Base-by-base conservation (phyloP, 805 yeast species). In the Naumovozyma castellii region DNA sequence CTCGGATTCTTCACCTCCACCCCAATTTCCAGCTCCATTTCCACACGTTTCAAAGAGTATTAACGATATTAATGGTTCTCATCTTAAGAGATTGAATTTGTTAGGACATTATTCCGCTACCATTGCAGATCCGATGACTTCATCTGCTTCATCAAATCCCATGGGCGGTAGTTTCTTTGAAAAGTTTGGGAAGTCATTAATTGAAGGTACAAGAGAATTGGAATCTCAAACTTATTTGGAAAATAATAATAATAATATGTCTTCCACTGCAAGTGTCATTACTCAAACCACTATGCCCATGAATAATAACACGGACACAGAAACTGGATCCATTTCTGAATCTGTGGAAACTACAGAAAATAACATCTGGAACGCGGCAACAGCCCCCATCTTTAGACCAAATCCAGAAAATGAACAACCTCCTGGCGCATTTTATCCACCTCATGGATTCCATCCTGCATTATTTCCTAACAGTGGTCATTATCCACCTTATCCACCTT, bases 141-240 rank as follows among this genome's bases (percentile, higher is more conserved):
- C 22, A 6, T 6, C 10, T 19, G 18, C 19, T 12, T 27, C 18
- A 28, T 20, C 14, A 5, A 32, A 31, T 18, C 25, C 18, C 32
- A 29, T 20, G 27, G 44, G 40, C 16, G 54, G 53, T 28, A 58
- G 62, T 5, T 59, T 61, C 36, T 61, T 60, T 36, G 63, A 61
- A 38, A 49, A 49, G 34, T 55, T 61, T 38, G 66, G 66, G 32
- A 54, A 53, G 40, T 46, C 62, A 14, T 39, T 61, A 28, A 56
- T 60, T 18, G 64, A 59, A 37, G 64, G 63, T 15, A 61, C 65
- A 1, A 48, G 54, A 20, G 65, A 61, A 47, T 46, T 61, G 20
- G 65, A 52, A 38, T 38, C 17, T 36, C 34, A 12, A 13, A 28
- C 17, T 35, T 19, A 29, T 16, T n/a, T 33, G n/a, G 27, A 34